Evolutionary conservation across 441 rosid species (phyloP).

Genomic region (Gossypium trilobum): DNA sequence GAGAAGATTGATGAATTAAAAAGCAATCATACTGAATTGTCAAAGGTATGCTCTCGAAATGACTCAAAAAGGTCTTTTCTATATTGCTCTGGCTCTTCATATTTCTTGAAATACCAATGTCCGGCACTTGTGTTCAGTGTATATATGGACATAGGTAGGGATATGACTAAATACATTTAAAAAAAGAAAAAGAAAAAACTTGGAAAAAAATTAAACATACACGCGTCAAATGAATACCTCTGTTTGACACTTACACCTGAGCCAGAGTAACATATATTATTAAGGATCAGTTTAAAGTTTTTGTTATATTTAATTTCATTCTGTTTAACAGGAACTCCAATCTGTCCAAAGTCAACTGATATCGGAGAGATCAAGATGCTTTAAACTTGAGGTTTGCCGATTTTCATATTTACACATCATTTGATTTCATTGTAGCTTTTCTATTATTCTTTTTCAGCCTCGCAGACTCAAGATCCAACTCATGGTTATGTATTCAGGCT

Average conservation of each 20-base stretch:
- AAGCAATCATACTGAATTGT: constrained; percentile 54
- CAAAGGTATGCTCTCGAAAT: constrained; percentile 38
- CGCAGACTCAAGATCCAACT: background rate
- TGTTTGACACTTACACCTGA: too few relatives aligned
- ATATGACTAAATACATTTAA: too few relatives aligned
- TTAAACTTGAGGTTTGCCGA: constrained; percentile 67
- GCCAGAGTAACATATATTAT: background rate
- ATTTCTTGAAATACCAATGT: too few relatives aligned
- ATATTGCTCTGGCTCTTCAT: too few relatives aligned
- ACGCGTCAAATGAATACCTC: background rate
- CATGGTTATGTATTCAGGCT: constrained; percentile 39
- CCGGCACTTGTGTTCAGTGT: too few relatives aligned
- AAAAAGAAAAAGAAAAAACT: too few relatives aligned
- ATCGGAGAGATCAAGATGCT: constrained; percentile 95
- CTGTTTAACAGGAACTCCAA: constrained; percentile 49
- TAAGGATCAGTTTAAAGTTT: constrained; percentile 5
- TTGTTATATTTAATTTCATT: constrained; percentile 1
- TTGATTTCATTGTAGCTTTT: background rate
- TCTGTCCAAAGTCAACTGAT: constrained; percentile 82
- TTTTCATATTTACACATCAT: background rate
- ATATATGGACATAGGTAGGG: too few relatives aligned
- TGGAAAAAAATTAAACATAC: too few relatives aligned
- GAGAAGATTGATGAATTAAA: constrained; percentile 70
- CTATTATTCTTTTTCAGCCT: background rate
- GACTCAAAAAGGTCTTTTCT: background rate